Conservation (phyloP, 495 filamentous ascomycete genomes). For the Talaromyces wortmannii region DNA sequence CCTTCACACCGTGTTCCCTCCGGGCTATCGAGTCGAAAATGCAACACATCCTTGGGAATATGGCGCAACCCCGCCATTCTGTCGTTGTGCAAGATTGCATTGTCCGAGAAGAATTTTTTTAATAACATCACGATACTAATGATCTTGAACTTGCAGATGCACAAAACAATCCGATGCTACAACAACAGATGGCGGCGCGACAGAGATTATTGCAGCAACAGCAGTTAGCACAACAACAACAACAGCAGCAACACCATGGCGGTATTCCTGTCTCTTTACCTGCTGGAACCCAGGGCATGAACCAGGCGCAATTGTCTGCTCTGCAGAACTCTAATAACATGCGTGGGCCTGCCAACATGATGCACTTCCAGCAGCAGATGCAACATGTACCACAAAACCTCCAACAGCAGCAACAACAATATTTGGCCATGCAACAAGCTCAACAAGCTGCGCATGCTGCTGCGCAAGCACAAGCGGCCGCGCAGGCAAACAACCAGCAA, state of each 20-base stretch:
- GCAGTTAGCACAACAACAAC: conserved; percentile 43
- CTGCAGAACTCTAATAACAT: conserved; percentile 43
- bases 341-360: conserved; percentile 29
- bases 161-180: conserved; percentile 45
- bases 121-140: neutral
- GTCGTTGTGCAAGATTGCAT: too few species aligned
- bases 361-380: conserved; percentile 43
- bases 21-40: too few species aligned
- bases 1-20: too few species aligned
- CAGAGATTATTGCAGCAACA: conserved; percentile 36
- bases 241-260: conserved; percentile 43
- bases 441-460: conserved; percentile 30
- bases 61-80: too few species aligned
- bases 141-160: conserved; percentile 19
- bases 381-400: conserved; percentile 47
- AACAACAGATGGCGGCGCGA: conserved; percentile 31
- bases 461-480: conserved; percentile 18
- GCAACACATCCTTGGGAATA: too few species aligned
- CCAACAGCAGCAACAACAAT: conserved; percentile 40
- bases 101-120: too few species aligned
- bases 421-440: conserved; percentile 30
- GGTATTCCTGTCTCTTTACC: conserved; percentile 48
- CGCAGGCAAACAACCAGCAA: conserved; percentile 33
- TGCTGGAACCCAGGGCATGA: conserved; percentile 54
- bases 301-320: conserved; percentile 45